phyloP scores from a whole-genome alignment of 305 asterid species.

The Fraxinus floribunda region DNA sequence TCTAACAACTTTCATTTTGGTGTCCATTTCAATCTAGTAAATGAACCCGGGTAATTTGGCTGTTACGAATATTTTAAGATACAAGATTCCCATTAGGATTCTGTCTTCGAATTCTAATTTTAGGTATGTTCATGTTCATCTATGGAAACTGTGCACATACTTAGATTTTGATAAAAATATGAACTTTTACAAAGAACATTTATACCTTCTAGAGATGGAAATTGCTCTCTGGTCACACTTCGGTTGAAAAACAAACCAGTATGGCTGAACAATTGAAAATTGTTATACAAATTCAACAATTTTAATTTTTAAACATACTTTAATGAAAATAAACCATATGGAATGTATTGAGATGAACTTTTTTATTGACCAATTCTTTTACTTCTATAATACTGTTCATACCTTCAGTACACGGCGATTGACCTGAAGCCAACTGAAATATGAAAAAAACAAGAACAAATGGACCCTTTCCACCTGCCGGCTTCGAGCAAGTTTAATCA shows the following conservation, averaged over 20 bases:
- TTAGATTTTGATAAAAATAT: neutral
- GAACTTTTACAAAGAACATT: neutral
- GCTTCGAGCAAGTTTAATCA: neutral
- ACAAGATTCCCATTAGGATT: neutral
- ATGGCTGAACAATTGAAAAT: neutral
- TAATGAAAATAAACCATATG: neutral
- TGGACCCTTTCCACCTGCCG: conserved; percentile 1
- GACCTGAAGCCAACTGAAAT: neutral
- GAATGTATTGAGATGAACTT: neutral
- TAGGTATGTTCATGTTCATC: neutral
- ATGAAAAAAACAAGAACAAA: neutral
- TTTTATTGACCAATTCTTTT: neutral
- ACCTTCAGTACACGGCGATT: neutral
- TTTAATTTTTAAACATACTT: neutral
- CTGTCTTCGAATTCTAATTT: neutral
- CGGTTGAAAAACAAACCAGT: neutral
- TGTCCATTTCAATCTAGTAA: neutral
- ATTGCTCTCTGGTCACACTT: neutral
- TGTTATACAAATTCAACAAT: neutral
- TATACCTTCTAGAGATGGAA: neutral
- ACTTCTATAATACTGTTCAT: neutral
- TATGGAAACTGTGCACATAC: neutral
- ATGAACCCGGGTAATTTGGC: neutral
- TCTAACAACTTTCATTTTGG: neutral
- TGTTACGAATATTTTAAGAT: neutral